Evolutionary conservation across 768 basidiomycete species (phyloP), one percentile per base, ranked within the genome.

Genomic region (Mycena vitilis): DNA sequence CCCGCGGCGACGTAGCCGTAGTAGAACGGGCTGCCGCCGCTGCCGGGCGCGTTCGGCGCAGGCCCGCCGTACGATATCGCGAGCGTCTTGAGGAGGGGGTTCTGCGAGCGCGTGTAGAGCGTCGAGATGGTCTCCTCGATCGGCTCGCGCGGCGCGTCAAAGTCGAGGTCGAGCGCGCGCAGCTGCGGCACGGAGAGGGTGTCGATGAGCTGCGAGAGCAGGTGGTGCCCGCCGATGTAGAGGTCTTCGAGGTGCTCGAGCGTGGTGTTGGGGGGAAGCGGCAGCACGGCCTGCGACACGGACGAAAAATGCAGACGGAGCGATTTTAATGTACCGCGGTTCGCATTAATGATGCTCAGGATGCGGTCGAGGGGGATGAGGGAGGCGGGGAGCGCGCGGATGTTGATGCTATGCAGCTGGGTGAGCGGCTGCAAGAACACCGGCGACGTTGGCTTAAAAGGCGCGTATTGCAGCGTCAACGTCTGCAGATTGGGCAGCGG

Each of bases 361-460:
- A 94, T 84, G 34, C 91, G 87, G 75, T 93, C 91, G 18, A 94
- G 78, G 0, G 90, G 87, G 42, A 91, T 81, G 69, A 88, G 86
- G 8, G 85, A 82, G 2, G 86, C 87, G 18, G 90, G 89, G 12
- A 92, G 87, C 0, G 90, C 85, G 34, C 89, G 89, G 44, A 94
- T 83, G 64, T 86, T 88, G 63, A 93, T 83, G 3, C 84, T 83
- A 48, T 82, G 84, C 15, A 93, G 80, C 62, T 86, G 85, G 15
- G 84, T 83, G 13, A 10, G 4, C 2, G 66, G 66, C 34, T 71
- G 70, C 45, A 83, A 85, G 74, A 94, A 86, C 80, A 93, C 87
- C 1, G 92, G 90, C 0, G 91, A 90, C 4, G 88, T 89, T 88
- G 91, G 91, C 76, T 89, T 90, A 83, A 93, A 93, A 0, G 93